Evolutionary conservation across 192 early-diverging fungal genomes (phyloP).

Genomic region (Coemansia sp.): DNA sequence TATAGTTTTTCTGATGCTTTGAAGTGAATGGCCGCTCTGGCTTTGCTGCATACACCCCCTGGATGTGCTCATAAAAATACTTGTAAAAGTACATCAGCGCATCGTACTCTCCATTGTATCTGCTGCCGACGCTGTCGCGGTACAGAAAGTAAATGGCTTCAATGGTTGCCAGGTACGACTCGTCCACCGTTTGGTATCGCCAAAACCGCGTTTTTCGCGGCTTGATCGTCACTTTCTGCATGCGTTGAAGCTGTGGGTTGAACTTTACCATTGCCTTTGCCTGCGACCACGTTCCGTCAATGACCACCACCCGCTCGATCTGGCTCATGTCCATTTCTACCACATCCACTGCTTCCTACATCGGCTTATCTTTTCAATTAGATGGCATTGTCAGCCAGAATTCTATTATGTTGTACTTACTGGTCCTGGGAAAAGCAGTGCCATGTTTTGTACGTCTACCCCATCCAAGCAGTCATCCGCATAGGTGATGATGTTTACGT

Average conservation of each 20-base stretch:
- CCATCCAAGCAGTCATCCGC: conserved; percentile 54
- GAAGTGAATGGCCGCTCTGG: conserved; percentile 59
- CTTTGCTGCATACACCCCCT: conserved; percentile 67
- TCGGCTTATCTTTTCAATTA: conserved; percentile 13
- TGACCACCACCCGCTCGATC: conserved; percentile 78
- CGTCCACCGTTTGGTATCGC: conserved; percentile 79
- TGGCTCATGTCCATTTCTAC: conserved; percentile 61
- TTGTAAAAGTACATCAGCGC: conserved; percentile 90
- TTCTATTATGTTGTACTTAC: conserved; percentile 12
- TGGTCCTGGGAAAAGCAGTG: conserved; percentile 85
- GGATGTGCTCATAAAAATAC: conserved; percentile 84
- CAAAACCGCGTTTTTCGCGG: conserved; percentile 84
- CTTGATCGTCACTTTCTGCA: conserved; percentile 65
- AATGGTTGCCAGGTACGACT: conserved; percentile 82
- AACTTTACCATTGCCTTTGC: conserved; percentile 62
- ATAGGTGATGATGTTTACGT: conserved; percentile 64
- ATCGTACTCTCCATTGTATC: conserved; percentile 80
- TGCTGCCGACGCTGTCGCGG: conserved; percentile 65
- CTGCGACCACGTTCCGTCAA: conserved; percentile 97
- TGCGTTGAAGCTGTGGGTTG: conserved; percentile 41
- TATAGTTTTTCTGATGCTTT: conserved; percentile 59
- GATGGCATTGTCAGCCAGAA: background rate
- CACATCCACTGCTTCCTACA: conserved; percentile 62
- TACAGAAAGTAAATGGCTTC: conserved; percentile 95
- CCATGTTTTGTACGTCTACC: conserved; percentile 62